phyloP scores from a whole-genome alignment of 2,329 filamentous ascomycete species.

The Calonectria pseudoturangicola region DNA sequence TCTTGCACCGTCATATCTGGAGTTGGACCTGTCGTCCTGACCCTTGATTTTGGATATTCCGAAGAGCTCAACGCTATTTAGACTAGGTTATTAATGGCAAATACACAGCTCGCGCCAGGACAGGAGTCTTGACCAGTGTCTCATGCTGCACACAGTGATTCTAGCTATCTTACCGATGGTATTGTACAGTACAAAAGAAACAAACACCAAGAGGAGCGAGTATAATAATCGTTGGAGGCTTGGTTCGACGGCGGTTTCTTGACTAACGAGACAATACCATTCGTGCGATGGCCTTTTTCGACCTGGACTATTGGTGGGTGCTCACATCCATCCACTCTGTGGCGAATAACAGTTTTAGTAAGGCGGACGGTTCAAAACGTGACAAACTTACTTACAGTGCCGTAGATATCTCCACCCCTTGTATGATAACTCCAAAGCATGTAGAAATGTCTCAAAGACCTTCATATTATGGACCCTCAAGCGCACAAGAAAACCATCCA shows the following conservation, averaged over 20 bases:
- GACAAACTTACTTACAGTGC: background rate
- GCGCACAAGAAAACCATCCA: too few species aligned
- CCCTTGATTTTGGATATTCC: slow-evolving; percentile 33
- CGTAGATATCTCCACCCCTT: too few species aligned
- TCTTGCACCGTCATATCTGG: slow-evolving; percentile 30
- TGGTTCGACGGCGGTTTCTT: background rate
- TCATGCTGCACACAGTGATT: background rate
- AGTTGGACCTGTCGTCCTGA: slow-evolving; percentile 24
- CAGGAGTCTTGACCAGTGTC: slow-evolving; percentile 37
- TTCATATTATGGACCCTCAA: background rate
- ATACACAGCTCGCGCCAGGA: slow-evolving; percentile 29
- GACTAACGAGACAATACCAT: slow-evolving; percentile 30
- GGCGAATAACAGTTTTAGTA: background rate
- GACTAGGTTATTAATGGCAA: slow-evolving; percentile 39
- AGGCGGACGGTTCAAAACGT: background rate
- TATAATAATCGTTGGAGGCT: background rate
- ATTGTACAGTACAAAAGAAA: slow-evolving; percentile 22
- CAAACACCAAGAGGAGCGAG: background rate
- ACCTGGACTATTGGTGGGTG: slow-evolving; percentile 3
- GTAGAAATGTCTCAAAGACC: too few species aligned
- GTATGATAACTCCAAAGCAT: too few species aligned
- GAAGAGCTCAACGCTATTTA: slow-evolving; percentile 9
- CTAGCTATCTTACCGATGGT: slow-evolving; percentile 29
- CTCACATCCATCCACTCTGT: slow-evolving; percentile 14
- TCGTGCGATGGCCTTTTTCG: slow-evolving; percentile 22